Percentiles rank a stretch among this genome's conserved stretches.
phyloP scores from a whole-genome alignment of 225 moss, liverwort and hornwort species.

The Bryum argenteum region DNA sequence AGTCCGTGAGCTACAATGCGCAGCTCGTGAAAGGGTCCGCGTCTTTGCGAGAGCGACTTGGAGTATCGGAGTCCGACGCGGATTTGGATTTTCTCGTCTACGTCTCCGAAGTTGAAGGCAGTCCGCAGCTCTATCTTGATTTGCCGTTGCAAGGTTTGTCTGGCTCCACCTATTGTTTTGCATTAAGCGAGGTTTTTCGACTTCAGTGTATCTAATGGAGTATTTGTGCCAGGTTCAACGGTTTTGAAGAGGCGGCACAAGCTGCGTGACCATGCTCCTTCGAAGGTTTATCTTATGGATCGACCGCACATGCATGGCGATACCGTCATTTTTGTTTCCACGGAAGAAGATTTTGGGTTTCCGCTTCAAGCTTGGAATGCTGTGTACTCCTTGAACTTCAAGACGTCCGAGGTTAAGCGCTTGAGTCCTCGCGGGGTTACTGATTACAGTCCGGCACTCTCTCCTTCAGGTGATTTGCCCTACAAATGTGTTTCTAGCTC shows the following conservation, averaged over 20 bases:
- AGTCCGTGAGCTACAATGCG: constrained; percentile 85
- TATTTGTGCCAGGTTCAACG: constrained; percentile 20
- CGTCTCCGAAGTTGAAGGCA: constrained; percentile 82
- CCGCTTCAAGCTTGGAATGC: constrained; percentile 73
- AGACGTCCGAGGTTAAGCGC: constrained; percentile 48
- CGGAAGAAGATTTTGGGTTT: constrained; percentile 49
- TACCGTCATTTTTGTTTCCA: constrained; percentile 70
- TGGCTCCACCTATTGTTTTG: too few relatives aligned
- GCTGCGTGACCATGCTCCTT: constrained; percentile 32
- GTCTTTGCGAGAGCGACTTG: constrained; percentile 25
- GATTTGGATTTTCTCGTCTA: constrained; percentile 52
- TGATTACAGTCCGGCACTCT: constrained; percentile 87
- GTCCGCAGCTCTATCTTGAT: constrained; percentile 62
- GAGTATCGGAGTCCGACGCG: neutral
- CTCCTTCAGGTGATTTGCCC: constrained; percentile 61
- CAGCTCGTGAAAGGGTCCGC: constrained; percentile 64
- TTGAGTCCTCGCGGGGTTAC: constrained; percentile 76
- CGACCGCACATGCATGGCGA: constrained; percentile 64
- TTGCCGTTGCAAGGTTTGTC: constrained; percentile 44
- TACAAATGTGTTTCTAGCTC: neutral
- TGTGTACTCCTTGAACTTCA: constrained; percentile 61
- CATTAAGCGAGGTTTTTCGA: neutral
- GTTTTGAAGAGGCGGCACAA: constrained; percentile 13
- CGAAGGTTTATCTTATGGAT: constrained; percentile 45
- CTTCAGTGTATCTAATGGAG: too few relatives aligned